phyloP scores from a whole-genome alignment of 306 rosid genomes.

The Echinosophora koreensis region DNA sequence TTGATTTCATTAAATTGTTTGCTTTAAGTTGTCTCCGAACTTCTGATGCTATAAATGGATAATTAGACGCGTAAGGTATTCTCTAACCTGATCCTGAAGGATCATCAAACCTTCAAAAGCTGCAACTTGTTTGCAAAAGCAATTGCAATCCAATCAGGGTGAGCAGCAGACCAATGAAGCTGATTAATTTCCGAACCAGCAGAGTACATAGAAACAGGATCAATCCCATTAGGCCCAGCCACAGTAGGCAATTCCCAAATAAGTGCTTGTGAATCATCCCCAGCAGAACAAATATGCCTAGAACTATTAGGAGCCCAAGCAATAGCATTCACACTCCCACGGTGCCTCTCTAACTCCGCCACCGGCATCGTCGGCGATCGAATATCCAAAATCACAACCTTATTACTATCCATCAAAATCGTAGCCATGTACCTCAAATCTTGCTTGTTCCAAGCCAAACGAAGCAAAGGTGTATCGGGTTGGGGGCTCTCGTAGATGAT shows the following conservation, averaged over 20 bases:
- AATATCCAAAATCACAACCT: constrained; percentile 88
- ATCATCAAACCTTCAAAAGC: constrained; percentile 82
- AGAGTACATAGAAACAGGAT: constrained; percentile 81
- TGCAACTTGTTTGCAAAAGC: constrained; percentile 93
- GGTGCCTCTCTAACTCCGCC: constrained; percentile 92
- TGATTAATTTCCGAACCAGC: constrained; percentile 83
- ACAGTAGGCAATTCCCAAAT: constrained; percentile 92
- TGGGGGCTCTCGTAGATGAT: constrained; percentile 95
- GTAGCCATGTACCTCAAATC: constrained; percentile 96
- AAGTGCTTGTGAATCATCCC: constrained; percentile 89
- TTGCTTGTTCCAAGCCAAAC: constrained; percentile 98
- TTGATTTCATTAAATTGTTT: neutral
- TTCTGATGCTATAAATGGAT: too few relatives aligned
- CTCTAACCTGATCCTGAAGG: constrained; percentile 32
- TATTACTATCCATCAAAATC: constrained; percentile 85
- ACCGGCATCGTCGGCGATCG: constrained; percentile 89
- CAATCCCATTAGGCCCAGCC: constrained; percentile 81
- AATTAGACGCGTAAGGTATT: too few relatives aligned
- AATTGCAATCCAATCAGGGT: constrained; percentile 89
- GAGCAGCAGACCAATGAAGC: constrained; percentile 87
- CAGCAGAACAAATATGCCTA: constrained; percentile 81
- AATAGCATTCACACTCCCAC: constrained; percentile 71
- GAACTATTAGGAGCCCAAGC: constrained; percentile 81
- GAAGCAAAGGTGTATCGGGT: constrained; percentile 89
- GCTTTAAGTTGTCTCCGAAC: too few relatives aligned